phyloP scores from a whole-genome alignment of 768 basidiomycete species.

The Russula ochroleuca region DNA sequence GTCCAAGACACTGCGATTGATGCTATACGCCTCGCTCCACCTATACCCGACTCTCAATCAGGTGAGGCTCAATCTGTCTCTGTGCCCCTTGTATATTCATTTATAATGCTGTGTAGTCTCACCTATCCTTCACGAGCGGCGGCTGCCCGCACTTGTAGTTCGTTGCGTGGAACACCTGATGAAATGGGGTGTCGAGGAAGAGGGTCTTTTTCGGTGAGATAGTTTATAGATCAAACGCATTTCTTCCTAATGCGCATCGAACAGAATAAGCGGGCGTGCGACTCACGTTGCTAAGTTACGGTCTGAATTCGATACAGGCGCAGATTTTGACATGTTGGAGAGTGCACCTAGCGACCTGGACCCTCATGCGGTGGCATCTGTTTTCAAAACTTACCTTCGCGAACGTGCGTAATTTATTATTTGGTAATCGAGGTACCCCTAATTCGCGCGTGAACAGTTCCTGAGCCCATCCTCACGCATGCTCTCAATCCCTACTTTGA shows the following conservation, averaged over 20 bases:
- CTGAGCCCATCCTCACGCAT: constrained; percentile 78
- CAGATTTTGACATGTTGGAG: constrained; percentile 77
- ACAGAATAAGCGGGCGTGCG: constrained; percentile 77
- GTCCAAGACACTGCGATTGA: constrained; percentile 54
- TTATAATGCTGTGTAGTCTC: constrained; percentile 12
- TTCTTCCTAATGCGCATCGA: constrained; percentile 20
- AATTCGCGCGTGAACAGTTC: constrained; percentile 51
- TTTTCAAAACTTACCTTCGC: constrained; percentile 90
- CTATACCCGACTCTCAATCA: constrained; percentile 15
- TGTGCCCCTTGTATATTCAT: constrained; percentile 18
- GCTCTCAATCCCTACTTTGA: constrained; percentile 73
- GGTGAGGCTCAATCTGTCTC: not conserved
- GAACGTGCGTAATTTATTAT: constrained; percentile 61
- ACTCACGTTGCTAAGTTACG: constrained; percentile 73
- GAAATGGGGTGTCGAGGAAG: constrained; percentile 80
- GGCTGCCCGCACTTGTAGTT: constrained; percentile 70
- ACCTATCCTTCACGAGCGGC: constrained; percentile 30
- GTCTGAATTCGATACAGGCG: constrained; percentile 80
- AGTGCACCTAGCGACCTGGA: constrained; percentile 84
- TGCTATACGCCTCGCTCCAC: constrained; percentile 23
- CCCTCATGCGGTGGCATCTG: constrained; percentile 88
- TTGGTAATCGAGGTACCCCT: constrained; percentile 12
- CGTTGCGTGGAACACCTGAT: constrained; percentile 80
- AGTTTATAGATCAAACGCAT: not conserved
- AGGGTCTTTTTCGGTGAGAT: constrained; percentile 77